These are phyloP conservation scores for Smittium mucronatum DNA, from an alignment of 371 early-diverging fungal species.

Conservation along the genomic window DNA sequence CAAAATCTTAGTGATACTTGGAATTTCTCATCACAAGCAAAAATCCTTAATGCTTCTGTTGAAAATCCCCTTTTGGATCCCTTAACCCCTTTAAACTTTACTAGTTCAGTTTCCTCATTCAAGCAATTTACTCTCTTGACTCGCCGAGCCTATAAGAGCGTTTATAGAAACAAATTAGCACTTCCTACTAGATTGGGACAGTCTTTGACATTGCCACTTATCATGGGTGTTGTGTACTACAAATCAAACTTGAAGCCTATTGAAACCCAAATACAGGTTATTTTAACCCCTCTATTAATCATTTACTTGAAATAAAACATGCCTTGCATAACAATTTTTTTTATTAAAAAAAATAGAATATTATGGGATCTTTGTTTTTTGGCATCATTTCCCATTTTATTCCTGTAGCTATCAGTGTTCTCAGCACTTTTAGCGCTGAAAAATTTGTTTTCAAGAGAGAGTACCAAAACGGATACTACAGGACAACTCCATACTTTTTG, in stretches of 20 bases:
- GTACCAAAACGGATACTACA: slow-evolving; percentile 45
- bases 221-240: slow-evolving; percentile 33
- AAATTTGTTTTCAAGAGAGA: slow-evolving; percentile 48
- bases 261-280: slow-evolving; percentile 16
- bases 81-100: slow-evolving; percentile 12
- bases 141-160: slow-evolving; percentile 23
- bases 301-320: not conserved
- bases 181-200: slow-evolving; percentile 29
- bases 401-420: slow-evolving; percentile 33
- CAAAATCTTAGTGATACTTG: too few relatives aligned
- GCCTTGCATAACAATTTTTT: too few relatives aligned
- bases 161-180: slow-evolving; percentile 30
- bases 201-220: slow-evolving; percentile 24
- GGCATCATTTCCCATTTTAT: slow-evolving; percentile 35
- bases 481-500: slow-evolving; percentile 40
- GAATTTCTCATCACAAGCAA: too few relatives aligned
- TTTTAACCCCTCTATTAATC: slow-evolving; percentile 2
- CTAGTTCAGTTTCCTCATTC: slow-evolving; percentile 13
- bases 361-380: slow-evolving; percentile 47
- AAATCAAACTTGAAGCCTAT: slow-evolving; percentile 17
- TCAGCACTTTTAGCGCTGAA: slow-evolving; percentile 41
- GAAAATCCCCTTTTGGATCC: not conserved
- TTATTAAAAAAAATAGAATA: slow-evolving; percentile 33
- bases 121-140: slow-evolving; percentile 24
- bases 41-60: slow-evolving; percentile 1